Base-by-base conservation (phyloP, 352 stramenopile genomes). In the Phytophthora idaei region DNA sequence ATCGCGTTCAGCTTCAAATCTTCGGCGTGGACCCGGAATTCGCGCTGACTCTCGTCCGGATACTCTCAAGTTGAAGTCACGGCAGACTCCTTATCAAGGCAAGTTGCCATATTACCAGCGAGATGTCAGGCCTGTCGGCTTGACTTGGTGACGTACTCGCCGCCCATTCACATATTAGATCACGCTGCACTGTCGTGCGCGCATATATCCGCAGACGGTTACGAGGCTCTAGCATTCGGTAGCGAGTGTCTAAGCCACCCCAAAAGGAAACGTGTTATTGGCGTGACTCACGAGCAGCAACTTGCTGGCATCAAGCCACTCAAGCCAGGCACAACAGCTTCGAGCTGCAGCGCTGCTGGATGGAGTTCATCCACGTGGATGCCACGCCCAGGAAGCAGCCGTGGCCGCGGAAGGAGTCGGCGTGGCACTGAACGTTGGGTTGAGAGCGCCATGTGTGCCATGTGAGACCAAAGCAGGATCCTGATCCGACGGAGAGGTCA, bases 41-140 rank as follows among this genome's bases (percentile, higher is more conserved):
- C 52, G 27, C 31, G 46, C 66, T 73, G 66, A 70, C 66, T 73
- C 53, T 67, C 50, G 29, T 57, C 60, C 61, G 47, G 66, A 73
- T 69, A 61, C 59, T 65, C 46, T 61, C 25, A 72, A 64, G 57
- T 68, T 73, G 60, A 73, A 64, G 60, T 64, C 48, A 4, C 12
- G 8, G 21, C 31, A 34, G 31, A 59, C 37, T 57, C 29, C 34
- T 48, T 52, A 10, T 37, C 5, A 10, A 15, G 53, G 17, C 31
- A 61, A n/a, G 12, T 61, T 61, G 14, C 27, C 42, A 45, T 21
- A 21, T 21, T 21, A 17, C 12, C 5, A 48, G 21, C 17, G 34
- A 39, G 34, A 12, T 37, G 11, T 3, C 21, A 4, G 11, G 52
- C 61, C 62, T 69, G 56, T 65, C 37, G 48, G 17, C 41, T 58